Percentiles rank a stretch among this genome's conserved stretches.
Evolutionary conservation across 129 eudicot genomes (phyloP).

Genomic region (Apium graveolens): DNA sequence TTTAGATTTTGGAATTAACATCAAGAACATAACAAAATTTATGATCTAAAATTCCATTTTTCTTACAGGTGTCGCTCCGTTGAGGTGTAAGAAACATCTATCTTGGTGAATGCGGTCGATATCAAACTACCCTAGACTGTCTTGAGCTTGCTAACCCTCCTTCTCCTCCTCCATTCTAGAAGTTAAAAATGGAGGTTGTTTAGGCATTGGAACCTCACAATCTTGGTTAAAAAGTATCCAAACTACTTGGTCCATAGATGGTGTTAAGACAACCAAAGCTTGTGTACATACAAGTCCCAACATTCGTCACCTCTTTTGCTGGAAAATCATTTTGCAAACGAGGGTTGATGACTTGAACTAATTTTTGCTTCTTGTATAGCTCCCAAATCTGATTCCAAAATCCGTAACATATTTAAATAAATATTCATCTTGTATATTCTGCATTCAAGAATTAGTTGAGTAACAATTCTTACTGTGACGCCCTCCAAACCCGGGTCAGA

Average conservation of each 20-base stretch:
- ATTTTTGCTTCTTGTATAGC: not conserved
- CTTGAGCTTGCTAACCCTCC: not conserved
- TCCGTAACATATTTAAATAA: not conserved
- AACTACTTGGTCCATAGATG: constrained; percentile 4
- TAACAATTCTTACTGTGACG: no score
- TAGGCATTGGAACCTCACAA: constrained; percentile 9
- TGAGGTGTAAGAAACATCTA: not conserved
- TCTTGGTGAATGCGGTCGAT: not conserved
- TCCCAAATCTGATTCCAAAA: not conserved
- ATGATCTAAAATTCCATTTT: no score
- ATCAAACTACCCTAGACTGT: not conserved
- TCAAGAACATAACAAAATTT: no score
- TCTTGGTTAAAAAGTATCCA: not conserved
- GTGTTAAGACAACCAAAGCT: not conserved
- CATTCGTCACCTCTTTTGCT: not conserved
- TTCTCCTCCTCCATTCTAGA: not conserved
- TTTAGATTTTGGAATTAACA: no score
- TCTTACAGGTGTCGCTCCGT: no score
- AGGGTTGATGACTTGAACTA: not conserved
- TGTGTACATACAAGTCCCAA: constrained; percentile 10
- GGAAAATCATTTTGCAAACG: not conserved
- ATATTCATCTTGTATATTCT: not conserved
- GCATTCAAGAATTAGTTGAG: not conserved
- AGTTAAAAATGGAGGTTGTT: constrained; percentile 1
- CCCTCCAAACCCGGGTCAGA: no score